Base-by-base conservation (phyloP, 306 rosid genomes). In the Astragalus glycyphyllos region DNA sequence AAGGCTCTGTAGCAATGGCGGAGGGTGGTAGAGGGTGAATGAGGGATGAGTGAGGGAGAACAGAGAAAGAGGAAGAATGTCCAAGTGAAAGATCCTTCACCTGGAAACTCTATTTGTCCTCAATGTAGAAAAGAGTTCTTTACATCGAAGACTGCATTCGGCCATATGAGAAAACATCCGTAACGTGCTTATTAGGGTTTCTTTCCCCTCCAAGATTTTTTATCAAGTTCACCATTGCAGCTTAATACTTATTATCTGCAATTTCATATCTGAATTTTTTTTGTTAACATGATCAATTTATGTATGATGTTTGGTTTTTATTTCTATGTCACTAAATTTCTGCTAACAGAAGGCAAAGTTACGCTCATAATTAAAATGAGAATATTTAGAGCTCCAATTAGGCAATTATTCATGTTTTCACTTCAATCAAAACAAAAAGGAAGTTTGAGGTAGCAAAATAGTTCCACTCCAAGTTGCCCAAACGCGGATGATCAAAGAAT, bases 151-250 rank as follows among this genome's bases (percentile, higher is more conserved):
- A 60, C 74, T 0, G 77, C 71, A 0, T 69, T 82, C 51, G 83
- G 77, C 0, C 86, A 82, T 44, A 74, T 82, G 80, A 56, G 67
- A 3, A 51, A 65, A 44, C 75, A 74, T 50, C 75, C 80, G 23
- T 48, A 74, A 0, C 82, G 83, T 34, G 17, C 17, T 1, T 54
- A 74, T 20, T 60, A 71, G 0, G 80, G 75, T 31, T 72, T 49
- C 64, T 7, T 6, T 31, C 26, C 11, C 29, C 15, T 26, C 35
- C 2, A 55, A 14, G 5, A 5, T 34, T 55, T 26, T 55, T 55
- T 11, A 55, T 55, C 65, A 40, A 13, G 32, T 42, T 69, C 23
- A 32, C 65, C 38, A 20, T 6, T 54, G 35, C 23, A 17, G n/a
- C 23, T 44, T 57, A 16, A 48, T 55, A 64, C 13, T 48, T 3